Percentiles rank a stretch among this genome's conserved stretches.
Evolutionary conservation across 495 filamentous ascomycete species (phyloP).

Genomic region (Aspergillus diversus): DNA sequence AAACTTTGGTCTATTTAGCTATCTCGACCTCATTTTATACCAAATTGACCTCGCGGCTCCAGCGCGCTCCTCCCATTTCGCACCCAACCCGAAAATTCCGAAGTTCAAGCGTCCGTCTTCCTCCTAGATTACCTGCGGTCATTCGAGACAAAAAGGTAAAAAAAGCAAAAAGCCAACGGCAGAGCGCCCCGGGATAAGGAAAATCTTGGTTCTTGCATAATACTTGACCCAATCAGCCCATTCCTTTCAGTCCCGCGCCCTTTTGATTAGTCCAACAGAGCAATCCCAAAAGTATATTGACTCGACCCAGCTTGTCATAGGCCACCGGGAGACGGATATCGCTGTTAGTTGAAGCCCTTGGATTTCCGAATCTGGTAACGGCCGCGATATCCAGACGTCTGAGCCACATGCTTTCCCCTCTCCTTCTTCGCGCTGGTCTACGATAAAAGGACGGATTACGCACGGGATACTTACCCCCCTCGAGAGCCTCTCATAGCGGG

Average conservation of each 20-base stretch:
- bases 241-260: conserved; percentile 9
- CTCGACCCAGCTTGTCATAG: neutral
- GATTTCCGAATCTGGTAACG: conserved; percentile 4
- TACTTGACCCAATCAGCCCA: conserved; percentile 12
- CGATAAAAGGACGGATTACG: no score
- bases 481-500: no score
- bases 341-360: neutral
- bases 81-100: no score
- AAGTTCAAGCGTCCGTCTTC: no score
- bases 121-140: neutral
- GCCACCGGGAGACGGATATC: conserved; percentile 1
- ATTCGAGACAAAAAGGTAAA: neutral
- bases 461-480: no score
- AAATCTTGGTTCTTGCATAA: conserved; percentile 8
- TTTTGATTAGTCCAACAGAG: conserved; percentile 19
- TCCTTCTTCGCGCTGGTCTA: no score
- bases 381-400: neutral
- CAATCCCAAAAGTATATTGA: conserved; percentile 13
- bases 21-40: no score
- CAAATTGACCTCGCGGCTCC: no score
- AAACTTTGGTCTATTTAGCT: neutral
- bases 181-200: conserved; percentile 3
- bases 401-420: conserved; percentile 7
- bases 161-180: neutral
- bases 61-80: no score